Base-by-base conservation (phyloP, 1,284 basidiomycete species). In the Apiotrichum laibachii region DNA sequence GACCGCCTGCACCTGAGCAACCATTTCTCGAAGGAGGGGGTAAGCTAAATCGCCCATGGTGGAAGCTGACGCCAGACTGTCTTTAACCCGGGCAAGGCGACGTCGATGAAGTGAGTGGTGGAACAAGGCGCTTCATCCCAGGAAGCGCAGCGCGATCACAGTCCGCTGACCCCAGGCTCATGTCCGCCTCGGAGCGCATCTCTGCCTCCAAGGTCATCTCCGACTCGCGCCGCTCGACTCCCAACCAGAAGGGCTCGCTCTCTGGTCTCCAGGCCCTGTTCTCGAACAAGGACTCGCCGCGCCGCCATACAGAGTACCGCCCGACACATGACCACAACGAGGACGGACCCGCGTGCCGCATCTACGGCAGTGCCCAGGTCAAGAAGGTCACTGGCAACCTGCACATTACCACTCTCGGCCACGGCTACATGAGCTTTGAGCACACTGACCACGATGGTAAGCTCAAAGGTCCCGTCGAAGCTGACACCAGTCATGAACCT, bases 331-430 rank as follows among this genome's bases (percentile, higher is more conserved):
- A 88, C 56, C 82, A 89, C 67, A 77, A 85, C 50, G 76, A 82
- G 0, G 83, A 87, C 63, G 88, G 83, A 0, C 83, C 82, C 40
- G 89, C 90, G 0, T 95, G 91, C 72, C 81, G 94, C 56, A 85
- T 98, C 10, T 93, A 86, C 68, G 95, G 95, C 2, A 87, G 86
- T 37, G 82, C 96, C 22, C 77, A 81, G 19, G 90, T 93, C 18
- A 97, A 95, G 78, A 89, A 92, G 66, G 92, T 97, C 1, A 97
- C 92, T 11, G 91, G 89, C 6, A 93, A 94, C 71, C 73, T 93
- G 50, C 91, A 94, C 68, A 83, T 93, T 50, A 97, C 95, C 5
- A 93, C 92, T 0, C 82, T 94, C 1, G 95, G 95, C 0, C 94
- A 98, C 75, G 95, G 94, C 16, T 99, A 98, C 72, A 82, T 87